Evolutionary conservation across 768 basidiomycete species (phyloP).

Genomic region (Termitomyces sp.): DNA sequence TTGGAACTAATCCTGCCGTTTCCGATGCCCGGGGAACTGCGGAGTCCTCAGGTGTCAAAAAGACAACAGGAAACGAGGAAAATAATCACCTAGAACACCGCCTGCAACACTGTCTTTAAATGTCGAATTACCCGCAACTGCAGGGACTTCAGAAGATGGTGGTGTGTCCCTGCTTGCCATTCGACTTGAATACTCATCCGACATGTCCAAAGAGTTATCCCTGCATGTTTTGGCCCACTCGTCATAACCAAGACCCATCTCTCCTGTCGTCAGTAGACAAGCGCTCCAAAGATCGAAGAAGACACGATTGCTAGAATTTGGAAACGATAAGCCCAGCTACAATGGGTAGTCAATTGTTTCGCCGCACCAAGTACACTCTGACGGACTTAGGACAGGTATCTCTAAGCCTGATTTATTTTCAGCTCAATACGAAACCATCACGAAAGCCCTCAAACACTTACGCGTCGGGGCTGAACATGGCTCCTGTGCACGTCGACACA

Average conservation of each 20-base stretch:
- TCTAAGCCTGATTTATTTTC: neutral
- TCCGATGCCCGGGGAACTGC: conserved; percentile 1
- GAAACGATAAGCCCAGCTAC: neutral
- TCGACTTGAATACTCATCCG: conserved; percentile 6
- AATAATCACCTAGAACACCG: conserved; percentile 7
- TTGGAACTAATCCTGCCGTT: neutral
- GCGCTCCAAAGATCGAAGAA: conserved; percentile 24
- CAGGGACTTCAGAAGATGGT: conserved; percentile 6
- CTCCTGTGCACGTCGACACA: neutral
- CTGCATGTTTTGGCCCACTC: conserved; percentile 9
- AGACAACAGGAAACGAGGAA: neutral
- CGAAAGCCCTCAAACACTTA: neutral
- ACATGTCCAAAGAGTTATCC: conserved; percentile 8
- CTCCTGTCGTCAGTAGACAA: conserved; percentile 11
- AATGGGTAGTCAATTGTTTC: neutral
- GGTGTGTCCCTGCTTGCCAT: neutral
- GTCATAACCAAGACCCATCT: conserved; percentile 3
- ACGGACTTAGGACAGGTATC: conserved; percentile 1
- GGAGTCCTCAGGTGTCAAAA: neutral
- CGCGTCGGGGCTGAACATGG: conserved; percentile 9
- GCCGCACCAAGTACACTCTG: conserved; percentile 17
- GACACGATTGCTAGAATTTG: conserved; percentile 23
- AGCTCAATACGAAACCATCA: neutral
- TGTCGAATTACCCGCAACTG: conserved; percentile 1
- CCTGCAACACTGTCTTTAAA: neutral